Evolutionary conservation across 441 rosid species (phyloP).

Genomic region (Melastoma candidum): DNA sequence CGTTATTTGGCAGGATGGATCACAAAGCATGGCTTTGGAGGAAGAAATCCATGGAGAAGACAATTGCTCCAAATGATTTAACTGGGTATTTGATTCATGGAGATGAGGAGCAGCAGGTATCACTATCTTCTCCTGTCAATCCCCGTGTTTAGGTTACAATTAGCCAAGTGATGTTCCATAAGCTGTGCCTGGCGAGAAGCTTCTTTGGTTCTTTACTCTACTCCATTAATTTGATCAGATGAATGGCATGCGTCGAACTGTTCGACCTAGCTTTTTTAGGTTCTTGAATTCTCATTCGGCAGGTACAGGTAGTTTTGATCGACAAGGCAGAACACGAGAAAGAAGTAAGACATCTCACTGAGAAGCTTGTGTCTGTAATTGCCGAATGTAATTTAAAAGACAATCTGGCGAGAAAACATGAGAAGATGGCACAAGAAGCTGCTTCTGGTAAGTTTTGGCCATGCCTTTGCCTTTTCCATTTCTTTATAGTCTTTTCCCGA

Average conservation of each 20-base stretch:
- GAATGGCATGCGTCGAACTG: background rate
- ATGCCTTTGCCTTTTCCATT: background rate
- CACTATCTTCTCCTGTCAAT: conserved; percentile 2
- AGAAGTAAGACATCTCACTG: conserved; percentile 31
- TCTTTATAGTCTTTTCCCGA: background rate
- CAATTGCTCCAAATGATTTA: conserved; percentile 29
- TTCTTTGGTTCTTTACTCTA: too few species aligned
- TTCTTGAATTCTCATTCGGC: conserved; percentile 2
- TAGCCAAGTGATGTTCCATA: conserved; percentile 7
- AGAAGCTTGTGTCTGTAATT: conserved; percentile 44
- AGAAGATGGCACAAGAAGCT: conserved; percentile 46
- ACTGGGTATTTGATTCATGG: background rate
- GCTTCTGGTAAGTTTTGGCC: conserved; percentile 31
- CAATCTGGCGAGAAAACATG: conserved; percentile 35
- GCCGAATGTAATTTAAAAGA: conserved; percentile 41
- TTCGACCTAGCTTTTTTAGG: background rate
- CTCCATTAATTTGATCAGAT: background rate
- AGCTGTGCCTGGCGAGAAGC: background rate
- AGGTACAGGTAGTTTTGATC: conserved; percentile 33
- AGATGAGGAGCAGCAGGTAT: conserved; percentile 32
- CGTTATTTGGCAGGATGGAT: conserved; percentile 33
- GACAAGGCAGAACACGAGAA: conserved; percentile 49
- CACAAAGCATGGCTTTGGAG: conserved; percentile 71
- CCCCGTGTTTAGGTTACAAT: conserved; percentile 1
- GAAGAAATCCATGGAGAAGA: conserved; percentile 62